Conservation (phyloP, 768 basidiomycete genomes). For the Mycena belliarum region DNA sequence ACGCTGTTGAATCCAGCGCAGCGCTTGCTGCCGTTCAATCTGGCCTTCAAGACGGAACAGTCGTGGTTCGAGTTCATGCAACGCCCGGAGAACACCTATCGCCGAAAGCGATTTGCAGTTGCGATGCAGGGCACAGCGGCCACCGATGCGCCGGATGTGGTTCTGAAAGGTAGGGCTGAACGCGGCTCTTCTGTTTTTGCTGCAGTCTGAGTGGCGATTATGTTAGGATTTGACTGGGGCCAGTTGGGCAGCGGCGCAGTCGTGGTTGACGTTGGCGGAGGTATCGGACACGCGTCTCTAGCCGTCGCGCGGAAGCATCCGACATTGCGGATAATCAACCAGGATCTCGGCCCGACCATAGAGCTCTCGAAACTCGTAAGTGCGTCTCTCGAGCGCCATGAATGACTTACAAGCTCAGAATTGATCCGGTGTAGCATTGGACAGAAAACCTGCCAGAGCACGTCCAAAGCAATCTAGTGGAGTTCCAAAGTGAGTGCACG, state of each 20-base stretch:
- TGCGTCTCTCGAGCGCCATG: not conserved
- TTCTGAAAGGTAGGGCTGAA: conserved; percentile 1
- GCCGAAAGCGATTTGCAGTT: not conserved
- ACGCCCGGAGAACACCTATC: conserved; percentile 5
- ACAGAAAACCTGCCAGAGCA: not conserved
- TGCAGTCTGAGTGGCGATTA: not conserved
- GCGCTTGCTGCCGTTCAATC: not conserved
- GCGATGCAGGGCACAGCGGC: conserved; percentile 18
- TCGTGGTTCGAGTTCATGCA: not conserved
- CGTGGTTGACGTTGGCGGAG: conserved; percentile 27
- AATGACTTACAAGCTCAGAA: not conserved
- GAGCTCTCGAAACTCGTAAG: not conserved
- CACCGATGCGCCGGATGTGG: conserved; percentile 5
- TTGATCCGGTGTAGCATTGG: not conserved
- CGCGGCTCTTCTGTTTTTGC: not conserved
- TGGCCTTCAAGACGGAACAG: not conserved
- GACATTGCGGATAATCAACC: not conserved
- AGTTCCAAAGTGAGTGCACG: not conserved
- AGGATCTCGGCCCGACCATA: not conserved
- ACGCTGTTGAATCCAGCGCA: not conserved
- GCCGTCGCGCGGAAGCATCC: not conserved
- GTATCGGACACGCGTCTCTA: not conserved
- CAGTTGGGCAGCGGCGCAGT: conserved; percentile 19
- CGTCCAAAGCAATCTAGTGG: not conserved
- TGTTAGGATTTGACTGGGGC: conserved; percentile 23